Evolutionary conservation across 108 stramenopile species (phyloP), one percentile per base, ranked within the genome.

Genomic region (Heterococcus sp.): DNA sequence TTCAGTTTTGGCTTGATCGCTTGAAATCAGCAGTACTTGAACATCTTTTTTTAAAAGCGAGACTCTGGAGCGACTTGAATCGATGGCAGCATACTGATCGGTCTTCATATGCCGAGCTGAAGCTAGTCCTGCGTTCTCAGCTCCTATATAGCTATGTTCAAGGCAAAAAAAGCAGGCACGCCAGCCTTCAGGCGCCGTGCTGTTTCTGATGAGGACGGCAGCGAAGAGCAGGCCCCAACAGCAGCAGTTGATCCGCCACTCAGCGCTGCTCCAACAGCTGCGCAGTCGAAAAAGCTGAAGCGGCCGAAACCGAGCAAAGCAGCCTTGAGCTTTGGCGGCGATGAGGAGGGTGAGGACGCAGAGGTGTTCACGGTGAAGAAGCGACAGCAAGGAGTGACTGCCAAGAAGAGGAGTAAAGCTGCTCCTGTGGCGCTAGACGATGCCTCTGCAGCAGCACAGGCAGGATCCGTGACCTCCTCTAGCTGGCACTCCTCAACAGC

Each of bases 401-500:
- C 46, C 46, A 58, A 58, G 46, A 58, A 58, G 46, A 58, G 21
- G 21, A 58, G 46, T 21, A 58, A 58, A 21, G 46, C 46, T 21
- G 46, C 46, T 58, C 46, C 46, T 58, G 46, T 58, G 21, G 46
- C 46, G 8, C 14, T 21, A 14, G 46, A 8, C 21, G 46, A 8
- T 58, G 46, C 46, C 21, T 8, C 46, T 21, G 46, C 46, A 58
- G 46, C 46, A 58, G 46, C 46, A 58, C 14, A 8, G 46, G 46
- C 14, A 21, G 46, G 46, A 58, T 8, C 46, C 21, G 46, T 58
- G 46, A 21, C 46, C 21, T 8, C 46, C 46, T 58, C 46, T 21
- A 58, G 46, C 46, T 78, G 77, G 77, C 65, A 78, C 32, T 63
- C 65, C 34, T 68, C 77, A n/a, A 78, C 77, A 27, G 77, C 77